Conservation (phyloP, 257 asterid genomes). For the Penstemon eatonii region DNA sequence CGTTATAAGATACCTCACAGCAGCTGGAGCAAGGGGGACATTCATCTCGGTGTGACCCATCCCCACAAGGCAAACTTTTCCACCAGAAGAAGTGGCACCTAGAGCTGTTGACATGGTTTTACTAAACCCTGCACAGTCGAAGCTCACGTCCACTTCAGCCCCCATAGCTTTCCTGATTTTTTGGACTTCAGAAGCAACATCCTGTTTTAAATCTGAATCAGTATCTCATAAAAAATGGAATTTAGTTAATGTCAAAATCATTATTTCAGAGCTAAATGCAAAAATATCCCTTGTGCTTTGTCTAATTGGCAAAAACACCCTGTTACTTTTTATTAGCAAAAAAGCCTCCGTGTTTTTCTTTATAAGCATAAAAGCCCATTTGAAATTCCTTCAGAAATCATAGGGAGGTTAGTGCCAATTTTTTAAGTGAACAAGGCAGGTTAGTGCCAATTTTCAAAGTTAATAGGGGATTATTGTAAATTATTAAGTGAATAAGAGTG, state of each 20-base stretch:
- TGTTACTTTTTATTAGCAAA: too few relatives aligned
- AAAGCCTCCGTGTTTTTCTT: too few relatives aligned
- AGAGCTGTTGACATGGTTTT: constrained; percentile 91
- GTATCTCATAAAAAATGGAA: not conserved
- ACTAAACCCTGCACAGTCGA: constrained; percentile 85
- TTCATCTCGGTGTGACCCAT: constrained; percentile 77
- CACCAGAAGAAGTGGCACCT: constrained; percentile 77
- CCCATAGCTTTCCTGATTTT: constrained; percentile 72
- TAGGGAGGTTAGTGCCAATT: too few relatives aligned
- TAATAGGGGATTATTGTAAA: too few relatives aligned
- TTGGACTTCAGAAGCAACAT: constrained; percentile 58
- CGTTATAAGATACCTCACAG: constrained; percentile 57
- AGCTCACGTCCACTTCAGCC: constrained; percentile 45
- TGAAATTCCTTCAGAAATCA: too few relatives aligned
- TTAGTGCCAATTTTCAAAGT: too few relatives aligned
- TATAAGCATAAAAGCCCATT: too few relatives aligned
- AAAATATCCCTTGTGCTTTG: too few relatives aligned
- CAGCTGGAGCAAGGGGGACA: constrained; percentile 84
- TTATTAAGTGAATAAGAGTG: too few relatives aligned
- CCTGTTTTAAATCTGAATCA: constrained; percentile 42
- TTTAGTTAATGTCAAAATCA: not conserved
- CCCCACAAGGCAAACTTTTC: constrained; percentile 96
- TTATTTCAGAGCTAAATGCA: not conserved
- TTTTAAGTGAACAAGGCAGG: too few relatives aligned
- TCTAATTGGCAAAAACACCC: too few relatives aligned